Evolutionary conservation across 2,329 filamentous ascomycete species (phyloP).

Genomic region (Alternaria brassicicola): DNA sequence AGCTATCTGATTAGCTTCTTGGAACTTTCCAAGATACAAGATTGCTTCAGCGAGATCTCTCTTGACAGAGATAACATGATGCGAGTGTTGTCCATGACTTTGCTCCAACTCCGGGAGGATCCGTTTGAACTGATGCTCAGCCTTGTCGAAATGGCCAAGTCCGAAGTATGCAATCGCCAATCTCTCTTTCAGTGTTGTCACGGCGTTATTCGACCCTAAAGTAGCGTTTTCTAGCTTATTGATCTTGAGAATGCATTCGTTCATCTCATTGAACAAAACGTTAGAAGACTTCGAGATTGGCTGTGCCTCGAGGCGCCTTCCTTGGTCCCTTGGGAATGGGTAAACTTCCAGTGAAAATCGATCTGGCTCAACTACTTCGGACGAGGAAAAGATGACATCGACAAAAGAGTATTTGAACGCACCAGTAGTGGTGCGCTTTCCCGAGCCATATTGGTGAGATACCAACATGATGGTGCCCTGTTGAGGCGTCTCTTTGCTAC

Average conservation of each 20-base stretch:
- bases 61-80: fast-evolving
- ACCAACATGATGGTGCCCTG: background rate
- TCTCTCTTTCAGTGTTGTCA: background rate
- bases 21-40: background rate
- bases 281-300: background rate
- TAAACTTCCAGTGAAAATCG: background rate
- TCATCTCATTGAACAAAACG: background rate
- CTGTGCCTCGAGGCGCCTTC: background rate
- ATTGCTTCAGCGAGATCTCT: fast-evolving
- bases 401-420: background rate
- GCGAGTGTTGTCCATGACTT: background rate
- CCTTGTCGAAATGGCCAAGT: background rate
- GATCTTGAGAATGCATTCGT: background rate
- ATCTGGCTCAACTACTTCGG: background rate
- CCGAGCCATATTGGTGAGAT: background rate
- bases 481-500: background rate
- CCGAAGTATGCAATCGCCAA: background rate
- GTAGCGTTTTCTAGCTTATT: background rate
- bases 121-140: background rate
- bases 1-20: background rate
- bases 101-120: background rate
- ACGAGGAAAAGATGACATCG: background rate
- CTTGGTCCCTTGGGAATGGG: background rate
- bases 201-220: background rate
- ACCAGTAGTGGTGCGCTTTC: background rate